Evolutionary conservation across 768 basidiomycete species (phyloP), one percentile per base, ranked within the genome.

Genomic region (Agrocybe praecox): DNA sequence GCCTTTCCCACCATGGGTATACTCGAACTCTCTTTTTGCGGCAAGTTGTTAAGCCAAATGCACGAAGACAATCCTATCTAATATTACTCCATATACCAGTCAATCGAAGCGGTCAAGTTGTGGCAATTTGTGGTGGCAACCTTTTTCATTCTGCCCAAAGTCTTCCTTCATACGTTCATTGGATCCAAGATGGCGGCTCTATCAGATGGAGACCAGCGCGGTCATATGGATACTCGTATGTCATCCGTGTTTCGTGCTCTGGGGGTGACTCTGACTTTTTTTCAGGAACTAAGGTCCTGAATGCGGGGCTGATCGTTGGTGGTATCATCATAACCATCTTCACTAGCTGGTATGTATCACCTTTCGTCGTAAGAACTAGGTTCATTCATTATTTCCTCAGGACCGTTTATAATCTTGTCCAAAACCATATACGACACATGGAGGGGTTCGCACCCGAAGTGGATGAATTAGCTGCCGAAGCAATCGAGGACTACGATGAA

Each of bases 1-100:
- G 3, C 87, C 93, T 4, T 84, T 95, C 68, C 92, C 91, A 46
- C 91, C 93, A 2, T 94, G 91, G 89, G 88, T 89, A 0, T 95
- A 93, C 65, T 85, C 87, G n/a, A 94, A 92, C 57, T 76, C 86
- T 0, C 75, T 94, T 18, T 92, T 92, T 64, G 86, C 90, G 21
- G 89, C 89, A 62, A 73, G 87, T 76, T 26, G 18, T 23, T 12
- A 58, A 49, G 14, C 22, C 33, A 15, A 22, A 6, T 33, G 47
- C 33, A 47, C 8, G 22, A 33, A 51, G 53, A 9, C 34, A 51
- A 42, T 32, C 46, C 14, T 44, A 12, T 51, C 33, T 53, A 53
- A 36, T 55, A n/a, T n/a, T n/a, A n/a, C 26, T 29, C 9, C 26
- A 29, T 29, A 9, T 29, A 29, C 26, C 9, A 91, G 82, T 89